Percentiles rank a stretch among this genome's conserved stretches.
Evolutionary conservation across 2,329 filamentous ascomycete genomes (phyloP).

Genomic region (Beauveria scarabaeidicola): DNA sequence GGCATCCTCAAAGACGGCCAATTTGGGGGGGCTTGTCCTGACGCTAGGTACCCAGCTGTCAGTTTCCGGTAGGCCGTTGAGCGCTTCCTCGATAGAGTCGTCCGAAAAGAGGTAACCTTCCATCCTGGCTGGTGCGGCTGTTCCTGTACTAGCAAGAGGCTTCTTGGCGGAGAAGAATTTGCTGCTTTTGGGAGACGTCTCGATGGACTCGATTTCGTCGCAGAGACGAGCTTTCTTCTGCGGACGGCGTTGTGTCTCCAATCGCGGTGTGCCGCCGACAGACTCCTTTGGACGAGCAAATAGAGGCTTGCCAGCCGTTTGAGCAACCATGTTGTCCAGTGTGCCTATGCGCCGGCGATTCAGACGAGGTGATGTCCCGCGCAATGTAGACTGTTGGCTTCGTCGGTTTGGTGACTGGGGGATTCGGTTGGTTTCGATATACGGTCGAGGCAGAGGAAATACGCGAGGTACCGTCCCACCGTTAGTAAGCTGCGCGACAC

Average conservation of each 20-base stretch:
- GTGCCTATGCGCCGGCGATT: constrained; percentile 46
- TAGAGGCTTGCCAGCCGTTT: constrained; percentile 17
- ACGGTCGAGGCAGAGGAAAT: constrained; percentile 51
- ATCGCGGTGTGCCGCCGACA: constrained; percentile 13
- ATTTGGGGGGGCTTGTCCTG: constrained; percentile 27
- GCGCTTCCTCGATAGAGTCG: constrained; percentile 47
- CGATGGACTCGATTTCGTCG: constrained; percentile 30
- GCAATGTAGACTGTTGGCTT: constrained; percentile 14
- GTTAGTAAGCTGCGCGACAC: constrained; percentile 39
- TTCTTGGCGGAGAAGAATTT: constrained; percentile 41
- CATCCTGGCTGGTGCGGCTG: constrained; percentile 23
- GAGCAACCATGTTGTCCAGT: constrained; percentile 34
- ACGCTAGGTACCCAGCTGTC: constrained; percentile 35
- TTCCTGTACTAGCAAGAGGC: constrained; percentile 13
- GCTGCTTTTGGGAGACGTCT: constrained; percentile 36
- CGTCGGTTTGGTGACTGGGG: constrained; percentile 13
- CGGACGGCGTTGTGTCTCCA: constrained; percentile 29
- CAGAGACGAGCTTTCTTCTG: constrained; percentile 51
- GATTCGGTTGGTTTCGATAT: constrained; percentile 33
- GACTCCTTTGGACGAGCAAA: constrained; percentile 14
- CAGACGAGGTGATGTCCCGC: constrained; percentile 29
- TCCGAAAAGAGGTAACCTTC: constrained; percentile 45
- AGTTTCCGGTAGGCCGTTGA: constrained; percentile 42
- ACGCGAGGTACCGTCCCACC: constrained; percentile 45
- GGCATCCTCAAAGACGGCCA: constrained; percentile 39